Conservation (phyloP, 345 rosid genomes). For the Trapa incisa region DNA sequence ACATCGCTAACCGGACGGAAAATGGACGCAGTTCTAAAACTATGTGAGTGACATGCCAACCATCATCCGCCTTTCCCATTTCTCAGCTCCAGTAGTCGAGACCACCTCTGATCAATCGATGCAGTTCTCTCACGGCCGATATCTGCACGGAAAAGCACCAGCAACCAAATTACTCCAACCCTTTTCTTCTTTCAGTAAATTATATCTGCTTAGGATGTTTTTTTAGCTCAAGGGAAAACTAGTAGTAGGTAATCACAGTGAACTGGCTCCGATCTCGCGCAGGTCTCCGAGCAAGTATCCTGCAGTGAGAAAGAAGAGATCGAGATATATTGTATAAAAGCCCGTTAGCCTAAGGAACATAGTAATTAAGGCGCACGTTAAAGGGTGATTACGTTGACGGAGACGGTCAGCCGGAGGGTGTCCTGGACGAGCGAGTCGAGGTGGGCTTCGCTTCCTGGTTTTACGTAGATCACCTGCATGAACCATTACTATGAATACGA, state of each 20-base stretch:
- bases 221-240: no score
- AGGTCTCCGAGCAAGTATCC: slow-evolving; percentile 68
- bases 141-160: slow-evolving; percentile 22
- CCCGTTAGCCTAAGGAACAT: no score
- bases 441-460: slow-evolving; percentile 60
- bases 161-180: not conserved
- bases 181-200: not conserved
- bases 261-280: slow-evolving; percentile 53
- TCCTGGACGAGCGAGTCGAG: slow-evolving; percentile 72
- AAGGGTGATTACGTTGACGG: slow-evolving; percentile 27
- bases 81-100: slow-evolving; percentile 61
- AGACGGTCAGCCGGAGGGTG: slow-evolving; percentile 45
- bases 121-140: slow-evolving; percentile 36
- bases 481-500: not conserved
- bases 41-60: not conserved
- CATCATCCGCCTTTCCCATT: slow-evolving; percentile 5
- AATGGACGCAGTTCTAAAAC: not conserved
- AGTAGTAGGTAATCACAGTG: slow-evolving; percentile 26
- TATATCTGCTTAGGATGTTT: no score
- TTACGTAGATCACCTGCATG: slow-evolving; percentile 75
- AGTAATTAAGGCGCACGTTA: not conserved
- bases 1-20: not conserved
- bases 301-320: slow-evolving; percentile 7
- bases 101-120: slow-evolving; percentile 65
- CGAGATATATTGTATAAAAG: not conserved